phyloP scores from a whole-genome alignment of 345 rosid species.

The Acer campestre region DNA sequence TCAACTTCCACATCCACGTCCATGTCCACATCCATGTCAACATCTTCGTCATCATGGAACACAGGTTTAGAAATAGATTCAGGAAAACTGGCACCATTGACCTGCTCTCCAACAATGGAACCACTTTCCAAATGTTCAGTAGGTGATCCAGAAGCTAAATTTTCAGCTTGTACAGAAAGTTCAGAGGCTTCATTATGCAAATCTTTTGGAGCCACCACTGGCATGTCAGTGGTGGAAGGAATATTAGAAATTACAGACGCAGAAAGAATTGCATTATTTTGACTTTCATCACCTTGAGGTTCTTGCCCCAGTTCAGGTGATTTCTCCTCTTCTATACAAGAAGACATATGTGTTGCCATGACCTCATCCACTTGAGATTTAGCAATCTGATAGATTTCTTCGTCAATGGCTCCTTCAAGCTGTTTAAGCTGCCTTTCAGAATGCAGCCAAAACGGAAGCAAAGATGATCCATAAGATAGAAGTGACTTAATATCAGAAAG shows the following conservation, averaged over 20 bases:
- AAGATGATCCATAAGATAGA: slow-evolving; percentile 45
- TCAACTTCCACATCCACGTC: slow-evolving; percentile 99
- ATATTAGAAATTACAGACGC: slow-evolving; percentile 31
- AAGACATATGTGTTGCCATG: slow-evolving; percentile 33
- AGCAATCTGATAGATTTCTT: slow-evolving; percentile 68
- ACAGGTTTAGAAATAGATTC: slow-evolving; percentile 32
- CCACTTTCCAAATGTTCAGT: slow-evolving; percentile 33
- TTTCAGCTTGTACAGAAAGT: neutral
- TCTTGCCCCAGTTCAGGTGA: slow-evolving; percentile 30
- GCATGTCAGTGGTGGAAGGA: slow-evolving; percentile 22
- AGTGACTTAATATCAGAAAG: slow-evolving; percentile 82
- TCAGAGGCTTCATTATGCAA: slow-evolving; percentile 23
- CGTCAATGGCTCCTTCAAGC: slow-evolving; percentile 63
- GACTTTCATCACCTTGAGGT: slow-evolving; percentile 35
- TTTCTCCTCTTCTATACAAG: slow-evolving; percentile 34
- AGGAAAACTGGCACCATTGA: slow-evolving; percentile 26
- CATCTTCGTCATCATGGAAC: slow-evolving; percentile 53
- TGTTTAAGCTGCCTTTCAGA: slow-evolving; percentile 71
- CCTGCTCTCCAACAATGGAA: slow-evolving; percentile 32
- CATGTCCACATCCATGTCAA: slow-evolving; percentile 98
- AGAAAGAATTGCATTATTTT: slow-evolving; percentile 27
- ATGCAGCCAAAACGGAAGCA: slow-evolving; percentile 84
- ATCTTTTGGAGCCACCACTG: slow-evolving; percentile 12
- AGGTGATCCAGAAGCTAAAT: slow-evolving; percentile 36
- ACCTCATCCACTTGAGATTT: slow-evolving; percentile 60